A percentile compares a stretch with the other conserved stretches of the same genome.
Conservation (phyloP, 208 protist genomes). For the Novymonas esmeraldas region DNA sequence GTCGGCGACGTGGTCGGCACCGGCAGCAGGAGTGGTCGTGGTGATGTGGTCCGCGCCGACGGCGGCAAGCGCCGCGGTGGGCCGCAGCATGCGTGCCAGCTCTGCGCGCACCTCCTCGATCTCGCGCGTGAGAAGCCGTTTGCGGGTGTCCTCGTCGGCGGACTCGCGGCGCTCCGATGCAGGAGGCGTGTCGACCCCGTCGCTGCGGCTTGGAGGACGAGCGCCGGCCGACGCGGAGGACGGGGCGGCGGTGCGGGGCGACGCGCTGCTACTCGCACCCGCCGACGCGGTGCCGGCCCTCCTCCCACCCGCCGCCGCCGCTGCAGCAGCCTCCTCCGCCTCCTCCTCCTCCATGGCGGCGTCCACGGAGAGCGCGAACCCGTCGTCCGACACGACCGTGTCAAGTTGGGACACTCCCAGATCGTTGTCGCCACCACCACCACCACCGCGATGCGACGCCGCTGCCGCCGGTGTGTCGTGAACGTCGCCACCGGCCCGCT, state of each 20-base stretch:
- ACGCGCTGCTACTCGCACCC: too few relatives aligned
- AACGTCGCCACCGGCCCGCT: neutral
- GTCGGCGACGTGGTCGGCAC: neutral
- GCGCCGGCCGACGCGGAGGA: too few relatives aligned
- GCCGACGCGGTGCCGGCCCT: too few relatives aligned
- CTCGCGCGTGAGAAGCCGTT: constrained; percentile 28
- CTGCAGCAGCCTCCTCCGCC: neutral
- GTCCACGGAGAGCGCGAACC: constrained; percentile 22
- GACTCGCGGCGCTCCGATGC: constrained; percentile 5
- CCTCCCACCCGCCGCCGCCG: neutral
- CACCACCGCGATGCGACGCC: neutral
- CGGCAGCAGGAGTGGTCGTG: neutral
- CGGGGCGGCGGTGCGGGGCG: too few relatives aligned
- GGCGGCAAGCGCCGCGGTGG: neutral
- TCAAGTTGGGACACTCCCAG: neutral
- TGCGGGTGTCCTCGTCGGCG: constrained; percentile 26
- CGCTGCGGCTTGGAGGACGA: neutral
- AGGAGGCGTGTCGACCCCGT: neutral
- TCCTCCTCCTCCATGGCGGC: neutral
- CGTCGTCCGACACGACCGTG: constrained; percentile 40
- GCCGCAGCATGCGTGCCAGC: constrained; percentile 41
- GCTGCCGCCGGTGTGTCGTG: neutral
- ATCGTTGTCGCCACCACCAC: constrained; percentile 1
- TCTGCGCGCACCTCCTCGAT: constrained; percentile 36
- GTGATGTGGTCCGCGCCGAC: neutral